Conservation (phyloP, 495 filamentous ascomycete species). For the Neohortaea acidophila region DNA sequence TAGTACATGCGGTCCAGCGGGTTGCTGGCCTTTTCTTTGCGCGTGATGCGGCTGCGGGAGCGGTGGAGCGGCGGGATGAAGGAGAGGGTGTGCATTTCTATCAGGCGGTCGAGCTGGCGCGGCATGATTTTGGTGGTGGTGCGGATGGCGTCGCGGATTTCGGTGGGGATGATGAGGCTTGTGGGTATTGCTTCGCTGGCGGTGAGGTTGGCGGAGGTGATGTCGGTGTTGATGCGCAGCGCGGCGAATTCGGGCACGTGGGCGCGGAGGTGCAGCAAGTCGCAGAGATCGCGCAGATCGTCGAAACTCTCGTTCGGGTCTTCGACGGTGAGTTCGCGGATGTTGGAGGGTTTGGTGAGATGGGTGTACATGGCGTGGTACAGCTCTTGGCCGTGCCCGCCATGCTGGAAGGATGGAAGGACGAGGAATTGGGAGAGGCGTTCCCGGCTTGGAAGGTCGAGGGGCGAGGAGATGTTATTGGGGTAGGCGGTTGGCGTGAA, state of each 20-base stretch:
- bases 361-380: constrained; percentile 61
- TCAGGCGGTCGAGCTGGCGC: constrained; percentile 71
- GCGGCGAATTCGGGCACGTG: constrained; percentile 34
- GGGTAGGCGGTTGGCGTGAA: constrained; percentile 26
- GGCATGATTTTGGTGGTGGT: constrained; percentile 57
- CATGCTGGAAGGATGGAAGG: constrained; percentile 70
- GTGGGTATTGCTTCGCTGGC: constrained; percentile 37
- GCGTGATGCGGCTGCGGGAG: constrained; percentile 40
- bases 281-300: constrained; percentile 69
- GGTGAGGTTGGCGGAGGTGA: constrained; percentile 19
- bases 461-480: constrained; percentile 2
- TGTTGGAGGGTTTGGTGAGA: constrained; percentile 44
- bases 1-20: constrained; percentile 50
- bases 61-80: constrained; percentile 50
- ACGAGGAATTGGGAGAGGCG: constrained; percentile 91
- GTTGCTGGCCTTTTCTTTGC: constrained; percentile 37
- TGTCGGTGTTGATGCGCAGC: constrained; percentile 37
- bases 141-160: constrained; percentile 45
- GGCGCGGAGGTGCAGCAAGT: constrained; percentile 51
- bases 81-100: constrained; percentile 81
- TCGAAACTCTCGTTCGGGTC: constrained; percentile 94
- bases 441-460: constrained; percentile 47
- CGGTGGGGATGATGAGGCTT: constrained; percentile 44
- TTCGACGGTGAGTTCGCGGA: constrained; percentile 80
- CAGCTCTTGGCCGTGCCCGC: constrained; percentile 62